These are phyloP conservation scores for Chaetomium cochliodes DNA, from an alignment of 495 filamentous ascomycete genomes.

Conservation along the genomic window DNA sequence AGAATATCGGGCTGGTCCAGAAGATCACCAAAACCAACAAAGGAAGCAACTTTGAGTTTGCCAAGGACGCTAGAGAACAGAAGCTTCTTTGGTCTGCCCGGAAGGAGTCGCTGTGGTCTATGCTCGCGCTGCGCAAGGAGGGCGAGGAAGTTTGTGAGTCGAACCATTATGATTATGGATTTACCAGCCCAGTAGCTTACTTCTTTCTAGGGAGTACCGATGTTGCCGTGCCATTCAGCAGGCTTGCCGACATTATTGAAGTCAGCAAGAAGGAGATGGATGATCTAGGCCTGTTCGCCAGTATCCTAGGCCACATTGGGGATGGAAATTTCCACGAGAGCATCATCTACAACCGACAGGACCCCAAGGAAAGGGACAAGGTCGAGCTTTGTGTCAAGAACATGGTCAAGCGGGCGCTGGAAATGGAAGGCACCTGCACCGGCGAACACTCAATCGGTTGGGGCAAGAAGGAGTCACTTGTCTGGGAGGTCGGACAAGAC, in stretches of 20 bases:
- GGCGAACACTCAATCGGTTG: constrained; percentile 89
- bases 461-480: constrained; percentile 77
- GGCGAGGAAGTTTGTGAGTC: constrained; percentile 58
- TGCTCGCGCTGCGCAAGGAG: constrained; percentile 64
- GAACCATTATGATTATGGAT: neutral
- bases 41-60: constrained; percentile 71
- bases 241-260: constrained; percentile 87
- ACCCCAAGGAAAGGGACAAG: constrained; percentile 64
- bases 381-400: constrained; percentile 79
- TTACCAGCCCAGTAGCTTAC: constrained; percentile 2
- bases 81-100: constrained; percentile 71
- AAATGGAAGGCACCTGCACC: constrained; percentile 92
- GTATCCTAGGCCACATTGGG: constrained; percentile 78
- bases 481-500: constrained; percentile 77
- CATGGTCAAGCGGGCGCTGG: constrained; percentile 83
- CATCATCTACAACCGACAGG: constrained; percentile 74
- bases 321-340: constrained; percentile 92
- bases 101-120: constrained; percentile 74
- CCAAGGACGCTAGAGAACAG: constrained; percentile 63
- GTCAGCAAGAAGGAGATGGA: constrained; percentile 87
- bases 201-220: constrained; percentile 63
- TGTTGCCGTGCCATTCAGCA: constrained; percentile 83
- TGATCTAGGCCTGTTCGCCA: constrained; percentile 77
- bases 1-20: constrained; percentile 65
- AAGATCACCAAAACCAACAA: constrained; percentile 61